Base-by-base conservation (phyloP, 164 flowering plant species). In the Taxillus chinensis region DNA sequence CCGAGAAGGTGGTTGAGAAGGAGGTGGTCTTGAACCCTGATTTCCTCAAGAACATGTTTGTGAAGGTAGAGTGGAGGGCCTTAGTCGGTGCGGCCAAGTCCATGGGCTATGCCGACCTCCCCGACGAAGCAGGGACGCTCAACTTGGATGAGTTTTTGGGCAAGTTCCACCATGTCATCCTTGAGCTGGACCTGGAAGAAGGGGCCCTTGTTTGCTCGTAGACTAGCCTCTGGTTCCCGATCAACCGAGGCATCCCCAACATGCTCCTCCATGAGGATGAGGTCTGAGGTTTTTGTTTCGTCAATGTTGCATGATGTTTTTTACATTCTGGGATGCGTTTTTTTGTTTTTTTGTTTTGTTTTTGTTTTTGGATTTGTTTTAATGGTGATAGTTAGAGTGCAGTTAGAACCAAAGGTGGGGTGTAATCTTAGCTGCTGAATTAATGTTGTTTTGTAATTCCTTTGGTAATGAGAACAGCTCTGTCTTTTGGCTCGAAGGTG, bases 201-300 rank as follows among this genome's bases (percentile, higher is more conserved):
- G 96, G 96, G 1, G 84, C 92, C 6, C 82, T 92, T 13, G 75
- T 93, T 41, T 93, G 96, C 66, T 96, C 98, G 0, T 87, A 87
- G 70, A 86, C 95, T 3, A 90, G 87, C 0, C 68, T 89, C 8
- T 67, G 74, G 40, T 92, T 92, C 62, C 88, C 86, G 2, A 87
- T 88, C 42, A 79, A 15, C 39, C 86, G 86, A 64, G 97, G 98
- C 3, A 87, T 92, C 45, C 97, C 97, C 38, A 93, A 93, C 71
- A 88, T 90, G 98, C 83, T 93, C n/a, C 92, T 93, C 92, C 92
- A 86, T 52, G 97, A 92, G 73, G 98, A 92, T 60, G 97, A 90
- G 71, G 92, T 90, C 58, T 83, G 74, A 82, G 38, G 12, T 27
- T 16, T 52, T 46, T 2, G 0, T 27, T 27, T 27, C 2, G 27